A percentile compares a stretch with the other conserved stretches of the same genome.
Conservation (phyloP, 169 alveolate genomes). For the Plasmodium chabaudi region DNA sequence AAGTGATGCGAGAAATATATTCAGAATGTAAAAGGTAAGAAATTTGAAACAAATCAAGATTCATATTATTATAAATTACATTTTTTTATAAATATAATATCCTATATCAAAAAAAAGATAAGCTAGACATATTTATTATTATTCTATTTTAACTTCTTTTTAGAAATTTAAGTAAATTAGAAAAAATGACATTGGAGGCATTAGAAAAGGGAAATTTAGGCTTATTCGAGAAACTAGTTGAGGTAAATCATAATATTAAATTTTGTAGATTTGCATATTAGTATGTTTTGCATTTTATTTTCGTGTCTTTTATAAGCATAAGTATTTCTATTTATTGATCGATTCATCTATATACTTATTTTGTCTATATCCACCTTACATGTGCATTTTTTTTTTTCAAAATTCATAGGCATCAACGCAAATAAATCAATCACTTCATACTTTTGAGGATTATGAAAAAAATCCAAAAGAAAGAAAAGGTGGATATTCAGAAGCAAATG, state of each 20-base stretch:
- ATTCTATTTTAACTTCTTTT: not conserved
- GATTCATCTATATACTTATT: not conserved
- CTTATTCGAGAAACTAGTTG: slow-evolving; percentile 55
- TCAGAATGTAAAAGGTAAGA: slow-evolving; percentile 72
- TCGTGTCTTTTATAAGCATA: not conserved
- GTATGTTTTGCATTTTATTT: not conserved
- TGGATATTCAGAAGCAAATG: not conserved
- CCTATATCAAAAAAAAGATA: no score
- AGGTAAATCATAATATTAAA: slow-evolving; percentile 19
- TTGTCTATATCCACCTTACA: not conserved
- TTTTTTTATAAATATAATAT: no score
- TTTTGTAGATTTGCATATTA: not conserved
- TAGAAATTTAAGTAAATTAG: slow-evolving; percentile 47
- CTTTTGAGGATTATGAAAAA: slow-evolving; percentile 46
- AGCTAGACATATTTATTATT: not conserved
- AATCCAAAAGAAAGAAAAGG: slow-evolving; percentile 9
- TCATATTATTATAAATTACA: not conserved
- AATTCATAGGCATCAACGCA: slow-evolving; percentile 45
- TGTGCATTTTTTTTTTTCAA: not conserved
- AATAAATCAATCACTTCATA: slow-evolving; percentile 23
- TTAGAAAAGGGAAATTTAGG: slow-evolving; percentile 50
- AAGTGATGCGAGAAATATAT: slow-evolving; percentile 66
- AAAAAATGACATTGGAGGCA: slow-evolving; percentile 66
- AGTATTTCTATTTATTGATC: not conserved
- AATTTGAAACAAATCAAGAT: not conserved